These are phyloP conservation scores for Mariannaea elegans DNA, from an alignment of 2,329 filamentous ascomycete genomes.

Conservation along the genomic window DNA sequence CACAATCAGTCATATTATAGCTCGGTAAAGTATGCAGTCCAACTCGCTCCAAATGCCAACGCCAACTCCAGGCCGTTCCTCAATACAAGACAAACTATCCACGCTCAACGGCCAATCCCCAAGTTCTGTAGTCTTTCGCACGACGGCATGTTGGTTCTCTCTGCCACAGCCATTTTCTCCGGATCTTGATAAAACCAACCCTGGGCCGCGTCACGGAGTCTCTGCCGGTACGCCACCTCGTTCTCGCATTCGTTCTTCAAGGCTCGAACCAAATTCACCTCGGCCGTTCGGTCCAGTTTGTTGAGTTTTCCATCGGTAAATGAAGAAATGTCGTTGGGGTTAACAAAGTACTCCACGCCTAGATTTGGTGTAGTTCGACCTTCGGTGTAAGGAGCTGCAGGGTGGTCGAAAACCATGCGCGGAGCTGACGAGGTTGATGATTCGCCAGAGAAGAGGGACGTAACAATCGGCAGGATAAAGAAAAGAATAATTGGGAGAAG, in stretches of 20 bases:
- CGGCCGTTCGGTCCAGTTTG: conserved; percentile 80
- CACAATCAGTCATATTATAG: conserved; percentile 14
- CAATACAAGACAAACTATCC: conserved; percentile 33
- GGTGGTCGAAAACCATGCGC: conserved; percentile 77
- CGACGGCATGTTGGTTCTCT: conserved; percentile 59
- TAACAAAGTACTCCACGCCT: conserved; percentile 84
- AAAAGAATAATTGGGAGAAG: conserved; percentile 89
- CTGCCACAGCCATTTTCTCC: conserved; percentile 79
- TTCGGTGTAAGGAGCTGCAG: conserved; percentile 76
- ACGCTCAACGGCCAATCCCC: conserved; percentile 40
- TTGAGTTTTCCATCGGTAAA: conserved; percentile 75
- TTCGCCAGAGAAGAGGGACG: conserved; percentile 75
- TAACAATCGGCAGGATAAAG: conserved; percentile 85
- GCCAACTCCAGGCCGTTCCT: conserved; percentile 37
- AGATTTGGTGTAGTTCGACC: conserved; percentile 76
- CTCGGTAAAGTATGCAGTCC: conserved; percentile 25
- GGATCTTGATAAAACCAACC: conserved; percentile 89
- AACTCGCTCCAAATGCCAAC: conserved; percentile 41
- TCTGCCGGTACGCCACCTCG: conserved; percentile 72
- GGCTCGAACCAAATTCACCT: conserved; percentile 74
- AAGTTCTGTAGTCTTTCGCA: conserved; percentile 62
- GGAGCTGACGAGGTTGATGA: conserved; percentile 62
- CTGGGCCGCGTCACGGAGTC: conserved; percentile 78
- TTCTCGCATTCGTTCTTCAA: conserved; percentile 77
- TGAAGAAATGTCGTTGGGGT: conserved; percentile 78